phyloP scores from a whole-genome alignment of 495 filamentous ascomycete species.

The Penicillium atrosanguineum region DNA sequence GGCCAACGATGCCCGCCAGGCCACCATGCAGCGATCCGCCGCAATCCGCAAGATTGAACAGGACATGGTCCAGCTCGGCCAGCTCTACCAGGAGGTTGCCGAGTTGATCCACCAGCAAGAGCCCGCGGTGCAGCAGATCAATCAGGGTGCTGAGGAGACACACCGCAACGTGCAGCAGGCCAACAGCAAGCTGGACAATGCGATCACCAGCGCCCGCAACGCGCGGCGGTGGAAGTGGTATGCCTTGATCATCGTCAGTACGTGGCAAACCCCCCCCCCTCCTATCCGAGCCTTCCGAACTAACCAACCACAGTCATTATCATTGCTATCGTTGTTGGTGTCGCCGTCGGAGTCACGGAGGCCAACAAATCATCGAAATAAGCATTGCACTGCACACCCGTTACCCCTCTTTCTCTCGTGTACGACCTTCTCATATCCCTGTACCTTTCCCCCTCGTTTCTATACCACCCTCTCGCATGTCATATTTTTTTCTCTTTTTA shows the following conservation, averaged over 20 bases:
- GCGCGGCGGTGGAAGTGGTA: conserved; percentile 98
- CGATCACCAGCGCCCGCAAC: conserved; percentile 73
- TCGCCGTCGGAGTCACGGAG: conserved; percentile 48
- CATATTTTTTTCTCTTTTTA: conserved; percentile 6
- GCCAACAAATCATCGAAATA: conserved; percentile 24
- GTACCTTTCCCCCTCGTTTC: conserved; percentile 18
- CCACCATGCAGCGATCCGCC: conserved; percentile 78
- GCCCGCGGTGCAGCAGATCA: conserved; percentile 68
- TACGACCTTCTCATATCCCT: conserved; percentile 18
- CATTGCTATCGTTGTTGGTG: conserved; percentile 49
- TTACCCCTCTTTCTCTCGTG: conserved; percentile 15
- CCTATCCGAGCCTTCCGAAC: neutral
- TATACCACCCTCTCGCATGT: conserved; percentile 33
- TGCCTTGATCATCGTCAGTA: conserved; percentile 78
- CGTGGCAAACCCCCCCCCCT: conserved; percentile 34
- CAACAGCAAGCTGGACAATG: conserved; percentile 73
- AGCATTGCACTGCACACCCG: conserved; percentile 1
- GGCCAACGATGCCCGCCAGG: conserved; percentile 70
- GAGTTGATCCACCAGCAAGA: conserved; percentile 82
- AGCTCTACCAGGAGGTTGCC: conserved; percentile 83
- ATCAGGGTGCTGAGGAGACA: conserved; percentile 76
- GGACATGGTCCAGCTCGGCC: conserved; percentile 78
- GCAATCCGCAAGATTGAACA: conserved; percentile 89
- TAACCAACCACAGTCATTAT: conserved; percentile 39
- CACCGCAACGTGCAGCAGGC: conserved; percentile 74